phyloP scores from a whole-genome alignment of 23 red algal species.

The Cyanidiococcus yangmingshanensis region DNA sequence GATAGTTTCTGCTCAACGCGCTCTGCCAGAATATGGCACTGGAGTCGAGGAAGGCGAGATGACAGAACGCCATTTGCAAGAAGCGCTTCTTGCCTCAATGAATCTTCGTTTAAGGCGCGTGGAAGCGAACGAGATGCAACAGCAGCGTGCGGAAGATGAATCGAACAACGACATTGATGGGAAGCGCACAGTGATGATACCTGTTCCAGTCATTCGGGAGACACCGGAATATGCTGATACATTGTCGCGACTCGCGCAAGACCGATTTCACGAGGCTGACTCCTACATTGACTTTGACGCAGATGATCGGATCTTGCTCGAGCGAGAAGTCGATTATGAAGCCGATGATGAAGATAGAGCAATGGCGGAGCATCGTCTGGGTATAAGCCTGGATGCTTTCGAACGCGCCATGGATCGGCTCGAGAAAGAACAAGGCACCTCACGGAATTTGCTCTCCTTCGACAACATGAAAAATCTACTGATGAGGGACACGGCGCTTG shows the following conservation, averaged over 20 bases:
- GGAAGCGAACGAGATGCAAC: neutral
- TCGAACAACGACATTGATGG: neutral
- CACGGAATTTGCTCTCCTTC: conserved; percentile 26
- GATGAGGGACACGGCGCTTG: conserved; percentile 3
- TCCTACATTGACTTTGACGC: conserved; percentile 57
- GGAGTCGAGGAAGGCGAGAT: conserved; percentile 79
- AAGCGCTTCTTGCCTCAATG: conserved; percentile 72
- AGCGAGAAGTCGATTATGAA: conserved; percentile 63
- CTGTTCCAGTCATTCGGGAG: conserved; percentile 58
- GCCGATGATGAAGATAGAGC: conserved; percentile 49
- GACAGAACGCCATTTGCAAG: conserved; percentile 80
- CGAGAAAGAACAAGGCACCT: conserved; percentile 60
- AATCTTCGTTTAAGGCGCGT: neutral
- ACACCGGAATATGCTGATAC: neutral
- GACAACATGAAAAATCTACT: conserved; percentile 6
- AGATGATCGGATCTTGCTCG: conserved; percentile 52
- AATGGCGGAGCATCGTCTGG: conserved; percentile 22
- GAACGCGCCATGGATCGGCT: conserved; percentile 66
- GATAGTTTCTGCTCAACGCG: conserved; percentile 46
- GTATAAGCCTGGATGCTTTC: conserved; percentile 25
- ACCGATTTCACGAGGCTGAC: conserved; percentile 25
- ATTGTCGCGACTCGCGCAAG: neutral
- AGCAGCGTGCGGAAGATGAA: conserved; percentile 5
- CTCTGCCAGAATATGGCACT: conserved; percentile 64
- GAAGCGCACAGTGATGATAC: conserved; percentile 48